phyloP scores from a whole-genome alignment of 2,329 filamentous ascomycete genomes.

The Trichoderma sp. region DNA sequence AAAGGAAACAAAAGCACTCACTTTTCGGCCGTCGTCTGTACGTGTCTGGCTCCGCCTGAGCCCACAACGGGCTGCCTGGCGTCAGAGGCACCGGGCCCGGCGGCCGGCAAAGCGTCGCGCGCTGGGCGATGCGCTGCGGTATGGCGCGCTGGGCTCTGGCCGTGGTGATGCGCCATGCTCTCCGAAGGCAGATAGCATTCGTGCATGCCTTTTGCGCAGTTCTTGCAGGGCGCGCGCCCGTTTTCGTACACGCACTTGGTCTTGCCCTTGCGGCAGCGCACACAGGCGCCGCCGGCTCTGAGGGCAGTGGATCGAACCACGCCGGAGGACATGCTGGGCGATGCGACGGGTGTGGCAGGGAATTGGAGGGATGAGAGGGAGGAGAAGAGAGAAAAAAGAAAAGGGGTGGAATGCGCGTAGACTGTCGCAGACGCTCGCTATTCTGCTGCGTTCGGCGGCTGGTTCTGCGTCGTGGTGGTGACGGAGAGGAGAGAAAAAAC shows the following conservation, averaged over 20 bases:
- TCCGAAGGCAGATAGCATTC: slow-evolving; percentile 66
- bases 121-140: slow-evolving; percentile 53
- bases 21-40: slow-evolving; percentile 57
- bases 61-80: slow-evolving; percentile 49
- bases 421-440: neutral
- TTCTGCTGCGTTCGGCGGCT: slow-evolving; percentile 1
- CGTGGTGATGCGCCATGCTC: slow-evolving; percentile 62
- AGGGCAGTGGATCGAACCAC: slow-evolving; percentile 62
- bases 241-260: slow-evolving; percentile 68
- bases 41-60: slow-evolving; percentile 52
- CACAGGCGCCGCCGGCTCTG: slow-evolving; percentile 63
- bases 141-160: slow-evolving; percentile 59
- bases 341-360: neutral
- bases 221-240: slow-evolving; percentile 64
- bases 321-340: slow-evolving; percentile 49
- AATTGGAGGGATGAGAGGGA: too few species aligned
- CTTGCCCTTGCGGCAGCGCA: slow-evolving; percentile 67
- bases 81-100: slow-evolving; percentile 53
- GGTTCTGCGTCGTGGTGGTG: slow-evolving; percentile 15
- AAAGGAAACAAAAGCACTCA: slow-evolving; percentile 45
- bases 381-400: neutral
- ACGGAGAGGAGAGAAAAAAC: neutral
- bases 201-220: slow-evolving; percentile 67
- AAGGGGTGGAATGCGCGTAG: neutral
- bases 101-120: slow-evolving; percentile 59